Base-by-base conservation (phyloP, 805 yeast species). In the Metschnikowia continentalis region DNA sequence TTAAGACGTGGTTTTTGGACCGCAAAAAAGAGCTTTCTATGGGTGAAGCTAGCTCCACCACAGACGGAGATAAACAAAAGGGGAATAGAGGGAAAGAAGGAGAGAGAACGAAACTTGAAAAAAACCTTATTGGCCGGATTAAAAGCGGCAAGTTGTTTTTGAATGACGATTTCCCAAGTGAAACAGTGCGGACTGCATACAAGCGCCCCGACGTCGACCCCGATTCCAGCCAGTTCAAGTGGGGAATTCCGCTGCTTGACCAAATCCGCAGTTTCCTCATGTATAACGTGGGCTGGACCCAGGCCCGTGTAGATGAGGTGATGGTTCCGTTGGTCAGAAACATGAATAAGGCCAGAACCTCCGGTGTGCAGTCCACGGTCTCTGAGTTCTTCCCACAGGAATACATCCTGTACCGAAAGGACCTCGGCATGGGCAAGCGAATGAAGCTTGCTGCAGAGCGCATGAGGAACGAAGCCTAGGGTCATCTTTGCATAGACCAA, bases 231-330 rank as follows among this genome's bases (percentile, higher is more conserved):
- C 76, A 78, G 49, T 91, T 94, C 68, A 79, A 79, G 43, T 94
- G 99, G 99, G 98, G 97, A 0, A 69, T 74, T 2, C 97, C 97
- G 0, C 90, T 88, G 63, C 68, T 91, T 52, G 97, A 90, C 59
- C 82, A 81, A 56, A 71, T 94, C 46, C 70, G 97, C 32, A 74
- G 80, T 0, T 91, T 80, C 58, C 71, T 94, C 65, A 79, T 79
- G 78, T 73, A 69, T 42, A 81, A 81, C 42, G 82, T 90, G 7
- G 90, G 91, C 2, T 95, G 99, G 97, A 70, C 78, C 2, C 82
- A 82, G 59, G 83, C 77, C 7, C 77, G 81, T 52, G 84, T 89
- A 2, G 96, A 92, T 61, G 91, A 88, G 60, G 84, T 90, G 3
- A 71, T 94, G 63, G 76, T 91, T 17, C 99, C 99, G 2, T 79